Conservation (phyloP, 441 rosid genomes). For the Euphorbia corollata region DNA sequence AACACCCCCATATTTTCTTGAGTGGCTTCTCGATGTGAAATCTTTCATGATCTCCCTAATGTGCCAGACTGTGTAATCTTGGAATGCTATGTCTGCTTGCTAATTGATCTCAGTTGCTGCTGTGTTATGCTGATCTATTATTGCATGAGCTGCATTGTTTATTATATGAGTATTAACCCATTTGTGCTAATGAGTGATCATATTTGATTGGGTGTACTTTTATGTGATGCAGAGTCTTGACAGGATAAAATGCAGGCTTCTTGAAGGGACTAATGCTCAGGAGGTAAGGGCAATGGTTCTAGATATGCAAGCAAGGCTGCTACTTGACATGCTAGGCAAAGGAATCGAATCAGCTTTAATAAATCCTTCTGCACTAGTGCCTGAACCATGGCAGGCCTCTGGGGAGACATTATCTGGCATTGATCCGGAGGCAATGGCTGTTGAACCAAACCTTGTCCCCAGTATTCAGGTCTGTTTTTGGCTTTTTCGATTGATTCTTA, state of each 20-base stretch:
- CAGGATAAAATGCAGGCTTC: conserved; percentile 91
- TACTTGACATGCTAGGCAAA: conserved; percentile 97
- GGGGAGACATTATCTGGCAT: conserved; percentile 65
- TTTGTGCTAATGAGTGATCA: background rate
- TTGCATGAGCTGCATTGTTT: background rate
- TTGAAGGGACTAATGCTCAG: conserved; percentile 98
- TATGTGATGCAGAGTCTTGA: conserved; percentile 75
- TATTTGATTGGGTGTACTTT: conserved; percentile 11
- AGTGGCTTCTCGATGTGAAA: background rate
- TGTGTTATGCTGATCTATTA: background rate
- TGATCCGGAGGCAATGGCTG: conserved; percentile 92
- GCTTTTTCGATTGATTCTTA: conserved; percentile 7
- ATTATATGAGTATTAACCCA: background rate
- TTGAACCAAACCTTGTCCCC: conserved; percentile 77
- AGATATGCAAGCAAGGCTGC: conserved; percentile 97
- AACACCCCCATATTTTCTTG: background rate
- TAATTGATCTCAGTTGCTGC: background rate
- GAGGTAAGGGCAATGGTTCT: conserved; percentile 99
- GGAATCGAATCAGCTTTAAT: conserved; percentile 96
- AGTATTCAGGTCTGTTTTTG: conserved; percentile 65
- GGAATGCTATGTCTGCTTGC: background rate
- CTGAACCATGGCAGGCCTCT: conserved; percentile 89
- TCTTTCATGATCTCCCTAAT: background rate
- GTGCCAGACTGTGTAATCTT: background rate
- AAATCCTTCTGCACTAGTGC: conserved; percentile 84